Base-by-base conservation (phyloP, 192 early-diverging fungal species). In the Phycomyces nitens region DNA sequence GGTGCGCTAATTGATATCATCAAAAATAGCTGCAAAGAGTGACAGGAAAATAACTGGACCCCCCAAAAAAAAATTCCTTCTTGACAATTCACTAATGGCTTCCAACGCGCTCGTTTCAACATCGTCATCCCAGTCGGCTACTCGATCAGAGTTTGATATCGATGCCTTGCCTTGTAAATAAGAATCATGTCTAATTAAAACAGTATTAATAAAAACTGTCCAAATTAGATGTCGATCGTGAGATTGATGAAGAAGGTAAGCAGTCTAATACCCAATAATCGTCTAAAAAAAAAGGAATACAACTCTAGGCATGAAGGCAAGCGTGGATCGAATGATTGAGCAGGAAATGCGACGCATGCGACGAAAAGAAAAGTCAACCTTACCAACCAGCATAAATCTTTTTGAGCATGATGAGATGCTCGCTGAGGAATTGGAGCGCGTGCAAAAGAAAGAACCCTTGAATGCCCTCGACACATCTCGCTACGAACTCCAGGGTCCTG, bases 141-240 rank as follows among this genome's bases (percentile, higher is more conserved):
- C 34, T 72, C 42, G 60, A 16, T 21, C 60, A 20, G 67, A 69
- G 40, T 52, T 61, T 7, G 67, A 57, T 39, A 64, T 80, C 11
- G 78, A 80, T 26, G 78, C 78, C 16, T 68, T 80, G 38, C 78
- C 78, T 66, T 80, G 78, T 80, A 80, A n/a, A n/a, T n/a, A n/a
- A n/a, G n/a, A n/a, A 72, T 7, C 12, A 22, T 42, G 0, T 29
- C 41, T 24, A 26, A 66, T 16, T 4, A 55, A 40, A 50, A 42
- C 26, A 26, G 42, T 16, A 16, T 16, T 60, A 56, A 21, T 0
- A 4, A 47, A 42, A n/a, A n/a, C 55, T 16, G 14, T 58, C 40
- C 3, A 53, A 55, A 21, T 54, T 68, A 82, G 80, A 82, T 69
- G 77, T 82, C 39, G 80, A 82, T 64, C 70, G 70, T 14, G 74